Evolutionary conservation across 495 filamentous ascomycete genomes (phyloP), one percentile per base, ranked within the genome.

Genomic region (Entonaema liquescens): DNA sequence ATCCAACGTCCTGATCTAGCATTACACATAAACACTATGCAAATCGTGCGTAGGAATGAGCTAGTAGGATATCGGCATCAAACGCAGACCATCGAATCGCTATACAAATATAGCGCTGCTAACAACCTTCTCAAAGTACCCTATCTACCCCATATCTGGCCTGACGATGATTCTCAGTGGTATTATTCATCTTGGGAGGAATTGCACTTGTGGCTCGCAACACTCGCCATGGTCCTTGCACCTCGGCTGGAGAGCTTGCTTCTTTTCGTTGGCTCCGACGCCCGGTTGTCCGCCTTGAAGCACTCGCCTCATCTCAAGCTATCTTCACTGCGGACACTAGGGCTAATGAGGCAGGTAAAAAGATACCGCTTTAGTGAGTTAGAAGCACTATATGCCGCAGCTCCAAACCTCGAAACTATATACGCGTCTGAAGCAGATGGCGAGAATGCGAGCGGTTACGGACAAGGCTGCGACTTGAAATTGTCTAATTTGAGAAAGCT

Each of bases 161-260:
- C n/a, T n/a, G n/a, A n/a, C n/a, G n/a, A n/a, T n/a, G n/a, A n/a
- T n/a, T n/a, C n/a, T n/a, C n/a, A n/a, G n/a, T n/a, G n/a, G n/a
- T n/a, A n/a, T n/a, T n/a, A n/a, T n/a, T n/a, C n/a, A n/a, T 38
- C 12, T n/a, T 7, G 29, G 29, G 7, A 31, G 5, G 1, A 35
- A n/a, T 25, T 49, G 53, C 36, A 57, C 25, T 9, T 44, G 17
- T 57, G 50, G 52, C 38, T 65, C 6, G 40, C 52, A 31, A 49
- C 26, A 6, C 53, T 65, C 8, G 62, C 62, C 7, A 49, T 57
- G 13, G 35, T 55, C n/a, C 49, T 64, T n/a, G 6, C 35, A 1
- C 49, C 61, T 3, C 19, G 35, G 0, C 52, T 65, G 0, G 19
- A 35, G 25, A 56, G 26, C 15, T 13, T 65, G 17, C 52, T 49